Evolutionary conservation across 2,329 filamentous ascomycete genomes (phyloP), one percentile per base, ranked within the genome.

Genomic region (Beauveria australis): DNA sequence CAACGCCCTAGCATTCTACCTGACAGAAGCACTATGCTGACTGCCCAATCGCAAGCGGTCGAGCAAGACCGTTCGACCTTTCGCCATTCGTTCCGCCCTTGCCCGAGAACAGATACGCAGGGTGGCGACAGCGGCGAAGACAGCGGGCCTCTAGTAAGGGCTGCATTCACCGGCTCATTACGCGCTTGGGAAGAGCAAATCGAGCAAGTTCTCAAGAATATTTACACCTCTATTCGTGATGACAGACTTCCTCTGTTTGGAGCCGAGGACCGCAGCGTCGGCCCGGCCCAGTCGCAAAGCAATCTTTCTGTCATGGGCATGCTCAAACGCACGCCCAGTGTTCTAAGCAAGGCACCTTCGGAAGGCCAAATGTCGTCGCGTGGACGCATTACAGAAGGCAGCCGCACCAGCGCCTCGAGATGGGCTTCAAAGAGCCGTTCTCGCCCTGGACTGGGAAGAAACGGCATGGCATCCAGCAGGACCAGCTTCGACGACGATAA

Each of bases 401-500:
- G 74, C 61, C 77, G 82, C 62, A 71, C 73, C 10, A 76, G 70
- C 63, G 83, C 86, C 0, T 87, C 86, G 55, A 81, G 91, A 58
- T 97, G 91, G 89, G 83, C 85, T 49, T 90, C 89, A 43, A 96
- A 96, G 75, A 92, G 89, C 68, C 85, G 93, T 58, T 96, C 92
- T 1, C 82, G 92, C 52, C 88, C 89, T 26, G 73, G 71, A 1
- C 88, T 94, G 64, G 88, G 88, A 46, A 83, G 85, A 55, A 93
- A 89, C 46, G 91, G 89, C 14, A 85, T 96, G 70, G 92, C 89
- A 26, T 97, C 93, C 0, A 97, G 92, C 70, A 85, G 92, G 55
- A 97, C 93, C 10, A 97, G 93, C 73, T 85, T 99, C 65, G 94
- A 99, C 63, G 94, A 99, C 67, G 85, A 87, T 62, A 89, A 86